Base-by-base conservation (phyloP, 192 early-diverging fungal genomes). In the Chytriomyces sp. region DNA sequence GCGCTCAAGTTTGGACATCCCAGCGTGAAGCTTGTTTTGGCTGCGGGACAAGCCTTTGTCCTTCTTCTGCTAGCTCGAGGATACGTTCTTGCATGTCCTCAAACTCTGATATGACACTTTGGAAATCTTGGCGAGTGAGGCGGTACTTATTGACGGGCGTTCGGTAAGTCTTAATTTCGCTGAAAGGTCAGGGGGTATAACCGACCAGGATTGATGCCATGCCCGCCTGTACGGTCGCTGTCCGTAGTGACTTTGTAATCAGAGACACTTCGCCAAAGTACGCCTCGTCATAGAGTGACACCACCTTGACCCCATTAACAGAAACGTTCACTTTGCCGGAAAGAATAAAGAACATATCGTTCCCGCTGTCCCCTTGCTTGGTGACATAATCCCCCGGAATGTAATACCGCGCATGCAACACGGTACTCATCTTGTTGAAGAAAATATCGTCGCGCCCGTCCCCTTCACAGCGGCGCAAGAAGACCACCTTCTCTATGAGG, bases 311-410 rank as follows among this genome's bases (percentile, higher is more conserved):
- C 1, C 73, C 69, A 30, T 75, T 70, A 4, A 85, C 76, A 22
- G 74, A 55, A 36, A 83, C 66, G 1, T 80, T 77, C 5, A 83
- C 77, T 3, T 38, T 52, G 5, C 84, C 84, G 31, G 25, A 53
- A 2, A 78, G 25, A 30, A 85, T 81, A 54, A 85, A 85, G 64
- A 71, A 85, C 84, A 85, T 85, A 14, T 76, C 67, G 61, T 82
- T 75, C 26, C 84, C 84, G 28, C 65, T 56, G 74, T 74, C 72
- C 3, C 72, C 72, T 74, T 74, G 57, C 37, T 39, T 74, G 34
- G 52, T 56, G 37, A 75, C 54, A 22, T 44, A 49, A 74, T 75
- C 74, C 25, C 74, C 74, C 7, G 36, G 30, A 8, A 75, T 40
- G 37, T 34, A 75, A 37, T 63, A 75, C 6, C 74, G 74, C 17